These are phyloP conservation scores for Trapa incisa DNA, from an alignment of 345 rosid genomes.

Conservation along the genomic window DNA sequence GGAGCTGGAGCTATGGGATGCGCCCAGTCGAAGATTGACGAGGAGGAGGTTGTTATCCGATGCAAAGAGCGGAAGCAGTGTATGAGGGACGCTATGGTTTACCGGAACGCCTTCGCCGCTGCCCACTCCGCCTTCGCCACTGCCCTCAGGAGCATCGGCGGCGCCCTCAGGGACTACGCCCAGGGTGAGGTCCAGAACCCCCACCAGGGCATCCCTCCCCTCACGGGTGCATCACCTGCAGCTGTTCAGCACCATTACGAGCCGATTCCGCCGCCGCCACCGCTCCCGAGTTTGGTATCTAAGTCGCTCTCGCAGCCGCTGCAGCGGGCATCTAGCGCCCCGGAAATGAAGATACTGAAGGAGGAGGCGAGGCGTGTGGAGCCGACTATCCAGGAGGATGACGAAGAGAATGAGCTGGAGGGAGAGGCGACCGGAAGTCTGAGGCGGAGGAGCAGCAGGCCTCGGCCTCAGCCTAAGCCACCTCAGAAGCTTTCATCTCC, in stretches of 20 bases:
- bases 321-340: slow-evolving; percentile 69
- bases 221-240: not conserved
- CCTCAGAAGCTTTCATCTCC: slow-evolving; percentile 3
- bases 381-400: slow-evolving; percentile 46
- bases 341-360: slow-evolving; percentile 58
- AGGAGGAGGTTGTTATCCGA: slow-evolving; percentile 75
- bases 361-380: slow-evolving; percentile 26
- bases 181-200: slow-evolving; percentile 51
- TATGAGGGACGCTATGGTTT: slow-evolving; percentile 64
- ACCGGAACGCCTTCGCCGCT: slow-evolving; percentile 92
- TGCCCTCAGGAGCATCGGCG: slow-evolving; percentile 78
- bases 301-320: slow-evolving; percentile 21
- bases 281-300: slow-evolving; percentile 16
- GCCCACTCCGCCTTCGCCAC: slow-evolving; percentile 75
- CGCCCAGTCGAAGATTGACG: slow-evolving; percentile 86
- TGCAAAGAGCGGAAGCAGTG: slow-evolving; percentile 61
- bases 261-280: slow-evolving; percentile 32
- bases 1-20: slow-evolving; percentile 51
- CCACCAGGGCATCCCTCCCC: slow-evolving; percentile 2
- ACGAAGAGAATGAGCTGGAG: slow-evolving; percentile 24
- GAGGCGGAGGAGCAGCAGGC: slow-evolving; percentile 43
- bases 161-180: slow-evolving; percentile 82
- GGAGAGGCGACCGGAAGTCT: slow-evolving; percentile 33
- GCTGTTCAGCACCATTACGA: slow-evolving; percentile 9
- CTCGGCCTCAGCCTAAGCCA: slow-evolving; percentile 3